These are phyloP conservation scores for Naumovozyma castellii DNA, from an alignment of 805 yeast species.

Conservation along the genomic window DNA sequence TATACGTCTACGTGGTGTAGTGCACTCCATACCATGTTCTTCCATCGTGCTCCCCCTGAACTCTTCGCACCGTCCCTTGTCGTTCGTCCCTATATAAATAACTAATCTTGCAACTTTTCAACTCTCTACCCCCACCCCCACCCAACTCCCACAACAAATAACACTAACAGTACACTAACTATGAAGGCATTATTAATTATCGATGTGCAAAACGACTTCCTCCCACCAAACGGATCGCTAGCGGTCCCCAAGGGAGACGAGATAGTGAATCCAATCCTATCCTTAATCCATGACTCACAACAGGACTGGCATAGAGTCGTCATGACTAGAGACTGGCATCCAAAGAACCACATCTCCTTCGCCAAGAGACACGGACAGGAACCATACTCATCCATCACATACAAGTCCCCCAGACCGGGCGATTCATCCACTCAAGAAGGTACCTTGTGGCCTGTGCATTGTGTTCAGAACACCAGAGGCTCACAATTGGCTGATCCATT, in stretches of 20 bases:
- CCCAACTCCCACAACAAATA: background rate
- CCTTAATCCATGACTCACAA: conserved; percentile 33
- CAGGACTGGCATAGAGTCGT: conserved; percentile 55
- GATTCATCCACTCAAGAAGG: conserved; percentile 30
- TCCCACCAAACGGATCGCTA: conserved; percentile 68
- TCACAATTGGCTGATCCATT: conserved; percentile 38
- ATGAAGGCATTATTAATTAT: conserved; percentile 56
- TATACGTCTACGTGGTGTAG: too few species aligned
- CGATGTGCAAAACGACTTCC: conserved; percentile 81
- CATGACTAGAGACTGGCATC: conserved; percentile 87
- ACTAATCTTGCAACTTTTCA: too few species aligned
- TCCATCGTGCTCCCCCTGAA: too few species aligned
- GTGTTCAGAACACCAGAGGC: conserved; percentile 66
- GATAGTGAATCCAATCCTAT: conserved; percentile 43
- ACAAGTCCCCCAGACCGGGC: conserved; percentile 40
- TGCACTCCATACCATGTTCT: too few species aligned
- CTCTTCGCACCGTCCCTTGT: too few species aligned
- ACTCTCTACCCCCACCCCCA: too few species aligned
- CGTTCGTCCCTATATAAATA: too few species aligned
- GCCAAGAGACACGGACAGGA: conserved; percentile 50
- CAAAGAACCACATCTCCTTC: conserved; percentile 67
- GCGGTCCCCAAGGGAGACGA: conserved; percentile 61
- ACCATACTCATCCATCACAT: conserved; percentile 45
- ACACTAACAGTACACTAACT: background rate
- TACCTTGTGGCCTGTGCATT: conserved; percentile 85